These are phyloP conservation scores for Klebsormidium nitens DNA, from an alignment of 139 green algal species.

Conservation along the genomic window DNA sequence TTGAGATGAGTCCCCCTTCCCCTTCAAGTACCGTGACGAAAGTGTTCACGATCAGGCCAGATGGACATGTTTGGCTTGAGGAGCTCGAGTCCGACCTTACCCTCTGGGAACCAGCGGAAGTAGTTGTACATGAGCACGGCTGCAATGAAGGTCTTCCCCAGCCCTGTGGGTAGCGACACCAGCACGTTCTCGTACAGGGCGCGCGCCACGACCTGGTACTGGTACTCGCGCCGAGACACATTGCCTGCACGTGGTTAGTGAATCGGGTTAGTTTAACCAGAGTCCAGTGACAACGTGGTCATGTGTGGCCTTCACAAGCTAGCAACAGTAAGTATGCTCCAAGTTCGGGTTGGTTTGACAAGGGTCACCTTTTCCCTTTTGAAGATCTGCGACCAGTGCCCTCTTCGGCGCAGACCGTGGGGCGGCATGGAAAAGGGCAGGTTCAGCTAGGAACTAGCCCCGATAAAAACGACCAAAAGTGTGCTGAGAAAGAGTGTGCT, in stretches of 20 bases:
- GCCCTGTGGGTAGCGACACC: conserved; percentile 87
- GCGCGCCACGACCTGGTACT: conserved; percentile 40
- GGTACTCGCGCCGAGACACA: conserved; percentile 38
- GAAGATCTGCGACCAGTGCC: neutral
- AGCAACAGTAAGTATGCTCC: too few species aligned
- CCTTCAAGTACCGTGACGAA: neutral
- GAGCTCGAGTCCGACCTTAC: conserved; percentile 7
- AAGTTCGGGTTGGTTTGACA: neutral
- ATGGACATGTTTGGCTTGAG: conserved; percentile 6
- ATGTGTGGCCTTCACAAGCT: too few species aligned
- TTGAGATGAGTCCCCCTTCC: too few species aligned
- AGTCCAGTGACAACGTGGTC: too few species aligned
- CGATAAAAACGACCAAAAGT: too few species aligned
- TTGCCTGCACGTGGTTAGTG: conserved; percentile 7
- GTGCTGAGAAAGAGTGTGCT: too few species aligned
- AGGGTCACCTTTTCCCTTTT: neutral
- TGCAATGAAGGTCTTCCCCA: conserved; percentile 95
- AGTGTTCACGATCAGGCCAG: neutral
- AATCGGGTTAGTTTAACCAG: too few species aligned
- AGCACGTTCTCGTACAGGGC: conserved; percentile 87
- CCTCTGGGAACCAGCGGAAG: conserved; percentile 80
- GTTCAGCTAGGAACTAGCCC: too few species aligned
- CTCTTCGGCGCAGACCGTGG: neutral
- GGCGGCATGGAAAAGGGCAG: neutral
- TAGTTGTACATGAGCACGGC: conserved; percentile 94